Percentiles rank a stretch among this genome's conserved stretches.
Evolutionary conservation across 371 early-diverging fungal species (phyloP).

Genomic region (Dichotomocladium elegans): DNA sequence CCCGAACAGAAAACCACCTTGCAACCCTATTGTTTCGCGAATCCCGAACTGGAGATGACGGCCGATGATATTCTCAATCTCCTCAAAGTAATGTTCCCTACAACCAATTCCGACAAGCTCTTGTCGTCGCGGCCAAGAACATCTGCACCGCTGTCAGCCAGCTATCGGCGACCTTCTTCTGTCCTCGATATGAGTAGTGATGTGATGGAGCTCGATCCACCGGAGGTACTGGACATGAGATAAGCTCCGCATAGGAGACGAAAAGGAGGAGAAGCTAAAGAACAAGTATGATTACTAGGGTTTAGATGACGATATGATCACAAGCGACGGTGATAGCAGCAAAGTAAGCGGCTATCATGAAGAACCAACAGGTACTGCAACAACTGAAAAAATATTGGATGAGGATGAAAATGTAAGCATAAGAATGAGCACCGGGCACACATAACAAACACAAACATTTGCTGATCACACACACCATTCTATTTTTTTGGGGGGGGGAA

Average conservation of each 20-base stretch:
- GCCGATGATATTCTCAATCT: slow-evolving; percentile 44
- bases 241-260: too few relatives aligned
- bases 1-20: slow-evolving; percentile 40
- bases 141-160: slow-evolving; percentile 10
- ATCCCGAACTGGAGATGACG: slow-evolving; percentile 51
- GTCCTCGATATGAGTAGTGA: too few relatives aligned
- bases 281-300: too few relatives aligned
- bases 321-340: too few relatives aligned
- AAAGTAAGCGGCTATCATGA: background rate
- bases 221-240: too few relatives aligned
- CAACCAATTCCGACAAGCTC: slow-evolving; percentile 21
- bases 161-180: slow-evolving; percentile 1
- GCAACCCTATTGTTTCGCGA: slow-evolving; percentile 29
- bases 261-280: too few relatives aligned
- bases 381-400: background rate
- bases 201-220: too few relatives aligned
- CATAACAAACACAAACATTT: too few relatives aligned
- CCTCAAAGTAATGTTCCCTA: slow-evolving; percentile 34
- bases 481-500: too few relatives aligned
- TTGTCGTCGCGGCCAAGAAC: slow-evolving; percentile 11
- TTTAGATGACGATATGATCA: too few relatives aligned
- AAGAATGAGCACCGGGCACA: too few relatives aligned
- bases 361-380: background rate
- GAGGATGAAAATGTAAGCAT: slow-evolving; percentile 8
- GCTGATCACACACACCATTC: too few relatives aligned